Evolutionary conservation across 2,329 filamentous ascomycete species (phyloP).

Genomic region (Cladophialophora immunda): DNA sequence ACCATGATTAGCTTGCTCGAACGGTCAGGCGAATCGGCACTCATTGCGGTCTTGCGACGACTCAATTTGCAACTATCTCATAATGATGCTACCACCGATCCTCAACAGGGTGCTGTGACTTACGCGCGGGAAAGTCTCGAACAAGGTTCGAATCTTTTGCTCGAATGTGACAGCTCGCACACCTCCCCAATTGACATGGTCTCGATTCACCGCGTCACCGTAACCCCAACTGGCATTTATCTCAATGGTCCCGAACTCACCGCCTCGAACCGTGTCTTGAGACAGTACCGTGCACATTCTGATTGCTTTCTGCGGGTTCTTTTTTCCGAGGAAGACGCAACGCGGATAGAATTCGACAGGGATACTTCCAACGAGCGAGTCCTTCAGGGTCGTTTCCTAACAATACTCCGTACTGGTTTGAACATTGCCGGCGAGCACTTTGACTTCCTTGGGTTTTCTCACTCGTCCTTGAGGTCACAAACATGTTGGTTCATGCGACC

Average conservation of each 20-base stretch:
- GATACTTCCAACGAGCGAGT: slow-evolving; percentile 60
- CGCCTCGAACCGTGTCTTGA: slow-evolving; percentile 73
- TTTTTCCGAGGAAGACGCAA: slow-evolving; percentile 77
- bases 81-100: slow-evolving; percentile 32
- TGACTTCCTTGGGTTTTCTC: slow-evolving; percentile 78
- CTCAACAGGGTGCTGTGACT: slow-evolving; percentile 38
- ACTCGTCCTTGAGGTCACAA: slow-evolving; percentile 77
- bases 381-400: slow-evolving; percentile 66
- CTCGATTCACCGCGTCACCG: slow-evolving; percentile 62
- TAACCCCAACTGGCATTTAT: slow-evolving; percentile 67
- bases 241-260: slow-evolving; percentile 64
- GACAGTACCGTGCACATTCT: slow-evolving; percentile 67
- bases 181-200: neutral
- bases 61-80: slow-evolving; percentile 51
- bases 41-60: slow-evolving; percentile 45
- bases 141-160: neutral
- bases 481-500: slow-evolving; percentile 72
- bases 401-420: slow-evolving; percentile 67
- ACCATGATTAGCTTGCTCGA: slow-evolving; percentile 54
- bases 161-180: neutral
- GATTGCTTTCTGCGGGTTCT: slow-evolving; percentile 75
- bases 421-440: slow-evolving; percentile 70
- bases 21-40: slow-evolving; percentile 54
- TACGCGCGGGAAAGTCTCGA: slow-evolving; percentile 9
- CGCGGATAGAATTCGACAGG: slow-evolving; percentile 67